phyloP scores from a whole-genome alignment of 2,329 filamentous ascomycete species.

The Chlorencoelia australis region DNA sequence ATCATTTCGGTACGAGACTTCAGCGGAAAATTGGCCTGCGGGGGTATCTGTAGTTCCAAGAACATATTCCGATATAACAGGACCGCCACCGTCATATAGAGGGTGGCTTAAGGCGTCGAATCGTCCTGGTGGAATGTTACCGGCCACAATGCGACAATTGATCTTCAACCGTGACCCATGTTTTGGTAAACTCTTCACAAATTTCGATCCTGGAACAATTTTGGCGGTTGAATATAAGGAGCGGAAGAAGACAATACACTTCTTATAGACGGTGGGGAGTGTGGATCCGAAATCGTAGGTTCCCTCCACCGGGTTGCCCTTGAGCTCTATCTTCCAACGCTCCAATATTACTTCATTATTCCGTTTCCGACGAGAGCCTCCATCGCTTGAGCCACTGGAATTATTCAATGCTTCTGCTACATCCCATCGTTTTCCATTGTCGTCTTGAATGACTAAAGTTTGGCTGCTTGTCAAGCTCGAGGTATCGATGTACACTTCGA shows the following conservation, averaged over 20 bases:
- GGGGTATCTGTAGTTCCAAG: constrained; percentile 83
- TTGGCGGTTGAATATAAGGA: constrained; percentile 76
- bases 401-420: constrained; percentile 72
- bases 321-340: constrained; percentile 80
- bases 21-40: constrained; percentile 71
- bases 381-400: constrained; percentile 37
- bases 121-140: constrained; percentile 38
- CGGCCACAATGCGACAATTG: constrained; percentile 68
- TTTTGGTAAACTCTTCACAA: constrained; percentile 63
- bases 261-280: constrained; percentile 90
- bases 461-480: constrained; percentile 73
- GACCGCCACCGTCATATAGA: constrained; percentile 51
- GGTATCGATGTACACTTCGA: constrained; percentile 83
- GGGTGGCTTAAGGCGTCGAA: constrained; percentile 63
- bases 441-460: constrained; percentile 78
- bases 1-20: constrained; percentile 76
- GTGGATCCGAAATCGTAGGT: constrained; percentile 48
- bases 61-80: constrained; percentile 63
- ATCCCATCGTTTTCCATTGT: constrained; percentile 86
- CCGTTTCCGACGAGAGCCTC: constrained; percentile 28
- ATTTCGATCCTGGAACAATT: constrained; percentile 78
- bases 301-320: constrained; percentile 42
- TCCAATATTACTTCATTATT: constrained; percentile 75
- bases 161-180: constrained; percentile 57
- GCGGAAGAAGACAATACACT: constrained; percentile 88